Conservation (phyloP, 352 stramenopile genomes). For the Plasmopara viticola region DNA sequence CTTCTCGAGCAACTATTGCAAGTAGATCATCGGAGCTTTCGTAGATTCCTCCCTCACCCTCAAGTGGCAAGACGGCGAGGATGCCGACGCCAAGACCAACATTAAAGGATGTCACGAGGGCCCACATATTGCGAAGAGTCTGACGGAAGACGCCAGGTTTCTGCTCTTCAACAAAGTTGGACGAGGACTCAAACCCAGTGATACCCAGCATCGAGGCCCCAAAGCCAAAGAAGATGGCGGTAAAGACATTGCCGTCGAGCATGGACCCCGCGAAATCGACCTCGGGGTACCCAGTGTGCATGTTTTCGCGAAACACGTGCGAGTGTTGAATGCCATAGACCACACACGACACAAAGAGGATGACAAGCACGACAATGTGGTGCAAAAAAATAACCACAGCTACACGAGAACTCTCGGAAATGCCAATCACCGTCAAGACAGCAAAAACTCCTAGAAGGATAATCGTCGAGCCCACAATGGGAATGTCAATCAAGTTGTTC, state of each 20-base stretch:
- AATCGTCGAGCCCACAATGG: constrained; percentile 31
- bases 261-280: constrained; percentile 46
- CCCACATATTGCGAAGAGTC: constrained; percentile 35
- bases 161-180: constrained; percentile 86
- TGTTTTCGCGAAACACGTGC: constrained; percentile 55
- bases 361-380: constrained; percentile 60
- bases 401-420: constrained; percentile 71
- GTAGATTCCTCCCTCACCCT: constrained; percentile 37
- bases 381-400: constrained; percentile 73
- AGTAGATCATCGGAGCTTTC: constrained; percentile 45
- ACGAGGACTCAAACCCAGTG: constrained; percentile 84
- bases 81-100: constrained; percentile 24
- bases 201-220: constrained; percentile 79
- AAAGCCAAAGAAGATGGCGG: constrained; percentile 68
- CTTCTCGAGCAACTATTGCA: constrained; percentile 45
- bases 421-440: constrained; percentile 62
- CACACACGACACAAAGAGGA: constrained; percentile 42
- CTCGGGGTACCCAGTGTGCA: constrained; percentile 41
- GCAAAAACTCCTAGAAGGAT: constrained; percentile 71
- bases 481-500: constrained; percentile 48
- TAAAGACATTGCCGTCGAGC: constrained; percentile 30
- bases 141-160: constrained; percentile 62
- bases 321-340: constrained; percentile 54
- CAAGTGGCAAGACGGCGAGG: constrained; percentile 65
- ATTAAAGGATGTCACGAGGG: constrained; percentile 19